These are phyloP conservation scores for Termitomyces sp. DNA, from an alignment of 768 basidiomycete genomes.

Conservation along the genomic window DNA sequence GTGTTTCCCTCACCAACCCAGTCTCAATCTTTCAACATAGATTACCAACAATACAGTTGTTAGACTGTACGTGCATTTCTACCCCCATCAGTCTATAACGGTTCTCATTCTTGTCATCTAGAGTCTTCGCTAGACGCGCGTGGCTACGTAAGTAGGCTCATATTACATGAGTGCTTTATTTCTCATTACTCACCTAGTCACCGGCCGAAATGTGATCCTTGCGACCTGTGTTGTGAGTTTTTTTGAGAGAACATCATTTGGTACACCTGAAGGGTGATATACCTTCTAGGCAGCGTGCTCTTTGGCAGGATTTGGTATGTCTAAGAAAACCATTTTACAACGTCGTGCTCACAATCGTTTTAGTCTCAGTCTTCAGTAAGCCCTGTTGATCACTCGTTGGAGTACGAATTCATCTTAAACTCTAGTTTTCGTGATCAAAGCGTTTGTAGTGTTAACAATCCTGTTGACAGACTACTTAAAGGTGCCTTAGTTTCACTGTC, in stretches of 20 bases:
- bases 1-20: not conserved
- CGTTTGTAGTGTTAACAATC: not conserved
- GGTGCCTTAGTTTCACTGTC: not conserved
- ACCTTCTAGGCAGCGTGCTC: not conserved
- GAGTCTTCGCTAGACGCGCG: not conserved
- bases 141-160: not conserved
- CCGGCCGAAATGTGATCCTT: not conserved
- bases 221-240: slow-evolving; percentile 2
- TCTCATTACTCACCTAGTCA: not conserved
- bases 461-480: not conserved
- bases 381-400: not conserved
- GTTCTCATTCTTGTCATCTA: not conserved
- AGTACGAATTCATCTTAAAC: not conserved
- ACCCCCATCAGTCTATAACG: not conserved
- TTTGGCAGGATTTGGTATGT: not conserved
- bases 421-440: not conserved
- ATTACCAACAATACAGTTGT: not conserved
- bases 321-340: not conserved
- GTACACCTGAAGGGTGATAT: not conserved
- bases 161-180: not conserved
- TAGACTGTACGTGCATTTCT: not conserved
- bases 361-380: not conserved
- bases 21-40: not conserved
- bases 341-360: not conserved
- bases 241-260: not conserved